phyloP scores from a whole-genome alignment of 139 green algal species.

The Chlorella sp. region DNA sequence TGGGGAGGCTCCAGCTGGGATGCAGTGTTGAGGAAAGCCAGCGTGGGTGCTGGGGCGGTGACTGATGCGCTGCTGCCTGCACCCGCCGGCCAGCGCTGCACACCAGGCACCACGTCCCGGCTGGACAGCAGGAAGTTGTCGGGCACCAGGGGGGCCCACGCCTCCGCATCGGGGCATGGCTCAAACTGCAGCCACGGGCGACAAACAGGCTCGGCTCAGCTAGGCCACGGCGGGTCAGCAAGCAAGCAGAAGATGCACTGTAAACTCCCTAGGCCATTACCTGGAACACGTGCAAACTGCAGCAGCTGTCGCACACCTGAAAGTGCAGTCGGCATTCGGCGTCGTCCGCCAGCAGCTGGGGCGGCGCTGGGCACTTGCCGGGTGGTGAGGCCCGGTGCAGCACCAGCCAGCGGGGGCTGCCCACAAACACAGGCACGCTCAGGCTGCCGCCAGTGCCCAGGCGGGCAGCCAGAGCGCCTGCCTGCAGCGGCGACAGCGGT shows the following conservation, averaged over 20 bases:
- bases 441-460: background rate
- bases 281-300: no score
- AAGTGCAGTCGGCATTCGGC: constrained; percentile 24
- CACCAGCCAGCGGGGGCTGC: constrained; percentile 73
- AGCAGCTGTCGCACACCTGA: background rate
- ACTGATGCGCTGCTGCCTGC: background rate
- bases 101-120: constrained; percentile 52
- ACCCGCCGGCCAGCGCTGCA: constrained; percentile 15
- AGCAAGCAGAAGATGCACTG: no score
- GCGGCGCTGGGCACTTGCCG: background rate
- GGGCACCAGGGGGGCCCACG: constrained; percentile 60
- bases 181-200: no score
- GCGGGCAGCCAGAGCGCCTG: background rate
- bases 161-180: constrained; percentile 57
- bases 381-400: constrained; percentile 29
- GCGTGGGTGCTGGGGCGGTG: background rate
- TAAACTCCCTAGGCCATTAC: no score
- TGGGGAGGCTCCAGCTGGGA: constrained; percentile 3
- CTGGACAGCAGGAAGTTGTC: constrained; percentile 71
- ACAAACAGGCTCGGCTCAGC: no score
- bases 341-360: constrained; percentile 29
- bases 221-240: no score
- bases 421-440: constrained; percentile 58
- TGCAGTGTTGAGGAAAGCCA: background rate
- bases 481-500: background rate